These are phyloP conservation scores for Kodamaea anthophila DNA, from an alignment of 1,139 yeast genomes.

Conservation along the genomic window DNA sequence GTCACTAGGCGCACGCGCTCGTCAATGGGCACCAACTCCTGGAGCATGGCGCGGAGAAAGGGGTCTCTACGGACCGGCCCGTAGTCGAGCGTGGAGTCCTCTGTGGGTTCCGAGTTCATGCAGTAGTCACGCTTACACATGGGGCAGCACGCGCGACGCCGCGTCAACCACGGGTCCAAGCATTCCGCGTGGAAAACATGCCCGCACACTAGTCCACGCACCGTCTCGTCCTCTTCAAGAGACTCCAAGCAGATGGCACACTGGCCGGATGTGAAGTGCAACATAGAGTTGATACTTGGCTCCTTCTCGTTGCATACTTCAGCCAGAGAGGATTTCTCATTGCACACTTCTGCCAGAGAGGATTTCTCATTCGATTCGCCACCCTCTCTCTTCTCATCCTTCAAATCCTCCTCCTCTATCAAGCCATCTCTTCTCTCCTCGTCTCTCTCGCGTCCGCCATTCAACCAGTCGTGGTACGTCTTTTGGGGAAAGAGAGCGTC, in stretches of 20 bases:
- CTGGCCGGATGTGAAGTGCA: conserved; percentile 61
- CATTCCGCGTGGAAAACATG: conserved; percentile 80
- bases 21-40: conserved; percentile 35
- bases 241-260: conserved; percentile 78
- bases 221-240: conserved; percentile 56
- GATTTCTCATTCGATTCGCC: neutral
- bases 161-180: conserved; percentile 77
- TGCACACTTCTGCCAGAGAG: neutral
- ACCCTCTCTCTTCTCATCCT: neutral
- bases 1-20: conserved; percentile 35
- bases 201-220: conserved; percentile 73
- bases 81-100: conserved; percentile 11
- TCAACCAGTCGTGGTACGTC: conserved; percentile 56
- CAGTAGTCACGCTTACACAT: conserved; percentile 73
- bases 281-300: too few species aligned
- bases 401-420: conserved; percentile 27
- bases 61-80: conserved; percentile 27
- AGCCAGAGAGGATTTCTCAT: neutral
- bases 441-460: conserved; percentile 47
- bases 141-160: conserved; percentile 77
- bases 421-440: conserved; percentile 28
- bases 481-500: conserved; percentile 61
- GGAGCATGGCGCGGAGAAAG: conserved; percentile 32
- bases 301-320: neutral
- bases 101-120: conserved; percentile 22